Conservation (phyloP, 768 basidiomycete genomes). For the Kwoniella sp. region DNA sequence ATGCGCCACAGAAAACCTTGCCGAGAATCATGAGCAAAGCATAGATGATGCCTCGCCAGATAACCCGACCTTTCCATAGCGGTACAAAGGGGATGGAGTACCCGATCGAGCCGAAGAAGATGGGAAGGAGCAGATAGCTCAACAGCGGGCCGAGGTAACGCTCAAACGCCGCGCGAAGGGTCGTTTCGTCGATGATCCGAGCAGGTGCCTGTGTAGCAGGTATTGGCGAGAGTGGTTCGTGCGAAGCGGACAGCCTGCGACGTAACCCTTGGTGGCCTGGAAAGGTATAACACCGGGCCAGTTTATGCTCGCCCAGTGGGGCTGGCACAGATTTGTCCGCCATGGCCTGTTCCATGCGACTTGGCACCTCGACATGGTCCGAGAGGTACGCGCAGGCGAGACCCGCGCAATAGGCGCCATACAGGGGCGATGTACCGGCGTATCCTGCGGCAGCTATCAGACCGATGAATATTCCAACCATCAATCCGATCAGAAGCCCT, state of each 20-base stretch:
- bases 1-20: slow-evolving; percentile 57
- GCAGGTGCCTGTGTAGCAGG: not conserved
- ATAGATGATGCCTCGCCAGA: slow-evolving; percentile 62
- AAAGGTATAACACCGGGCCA: too few relatives aligned
- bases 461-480: slow-evolving; percentile 52
- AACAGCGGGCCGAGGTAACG: slow-evolving; percentile 52
- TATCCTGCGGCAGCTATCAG: slow-evolving; percentile 56
- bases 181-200: not conserved
- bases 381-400: slow-evolving; percentile 53
- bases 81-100: slow-evolving; percentile 57
- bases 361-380: not conserved
- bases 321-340: too few relatives aligned
- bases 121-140: slow-evolving; percentile 56
- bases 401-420: slow-evolving; percentile 63
- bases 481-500: slow-evolving; percentile 47
- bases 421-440: slow-evolving; percentile 60
- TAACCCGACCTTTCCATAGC: slow-evolving; percentile 50
- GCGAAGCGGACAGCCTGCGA: not conserved
- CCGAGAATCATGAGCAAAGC: slow-evolving; percentile 59
- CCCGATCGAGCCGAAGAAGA: slow-evolving; percentile 67
- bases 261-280: not conserved
- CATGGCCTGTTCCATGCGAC: not conserved
- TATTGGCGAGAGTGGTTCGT: not conserved
- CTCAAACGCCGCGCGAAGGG: slow-evolving; percentile 49
- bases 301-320: too few relatives aligned